These are phyloP conservation scores for Dendryphion nanum DNA, from an alignment of 2,329 filamentous ascomycete genomes.

Conservation along the genomic window DNA sequence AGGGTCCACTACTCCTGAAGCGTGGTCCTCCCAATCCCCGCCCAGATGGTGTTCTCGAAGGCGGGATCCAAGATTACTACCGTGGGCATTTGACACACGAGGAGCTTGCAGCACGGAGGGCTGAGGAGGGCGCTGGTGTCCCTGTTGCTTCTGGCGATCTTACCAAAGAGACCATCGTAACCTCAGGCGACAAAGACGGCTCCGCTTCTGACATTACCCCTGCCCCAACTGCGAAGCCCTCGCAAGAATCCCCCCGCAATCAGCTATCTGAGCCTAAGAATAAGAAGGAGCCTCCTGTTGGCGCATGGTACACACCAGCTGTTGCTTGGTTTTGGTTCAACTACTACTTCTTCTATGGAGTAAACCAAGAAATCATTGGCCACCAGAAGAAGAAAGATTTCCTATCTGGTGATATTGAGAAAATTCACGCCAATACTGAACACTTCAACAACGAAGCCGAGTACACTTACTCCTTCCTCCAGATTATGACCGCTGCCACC, in stretches of 20 bases:
- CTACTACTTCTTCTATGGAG: conserved; percentile 49
- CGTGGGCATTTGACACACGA: conserved; percentile 56
- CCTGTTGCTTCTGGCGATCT: conserved; percentile 19
- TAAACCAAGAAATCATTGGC: conserved; percentile 50
- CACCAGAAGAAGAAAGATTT: conserved; percentile 44
- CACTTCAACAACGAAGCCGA: conserved; percentile 62
- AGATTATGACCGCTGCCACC: conserved; percentile 59
- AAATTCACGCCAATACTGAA: conserved; percentile 56
- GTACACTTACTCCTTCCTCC: conserved; percentile 47
- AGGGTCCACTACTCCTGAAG: conserved; percentile 54
- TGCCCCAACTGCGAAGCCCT: conserved; percentile 3
- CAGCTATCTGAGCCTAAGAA: conserved; percentile 13
- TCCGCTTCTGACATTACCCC: conserved; percentile 21
- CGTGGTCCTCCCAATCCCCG: conserved; percentile 38
- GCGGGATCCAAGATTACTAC: conserved; percentile 55
- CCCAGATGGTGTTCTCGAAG: conserved; percentile 37
- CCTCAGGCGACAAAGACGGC: conserved; percentile 8
- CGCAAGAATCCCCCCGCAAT: conserved; percentile 3
- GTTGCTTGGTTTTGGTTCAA: conserved; percentile 50
- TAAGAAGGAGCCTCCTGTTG: conserved; percentile 30
- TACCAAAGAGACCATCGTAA: conserved; percentile 21
- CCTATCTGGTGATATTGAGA: conserved; percentile 54
- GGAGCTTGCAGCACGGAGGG: conserved; percentile 43
- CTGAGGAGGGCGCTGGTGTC: conserved; percentile 9
- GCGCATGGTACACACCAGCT: conserved; percentile 43